A percentile compares a stretch with the other conserved stretches of the same genome.
Conservation (phyloP, 169 alveolate genomes). For the Sarcocystis neurona region DNA sequence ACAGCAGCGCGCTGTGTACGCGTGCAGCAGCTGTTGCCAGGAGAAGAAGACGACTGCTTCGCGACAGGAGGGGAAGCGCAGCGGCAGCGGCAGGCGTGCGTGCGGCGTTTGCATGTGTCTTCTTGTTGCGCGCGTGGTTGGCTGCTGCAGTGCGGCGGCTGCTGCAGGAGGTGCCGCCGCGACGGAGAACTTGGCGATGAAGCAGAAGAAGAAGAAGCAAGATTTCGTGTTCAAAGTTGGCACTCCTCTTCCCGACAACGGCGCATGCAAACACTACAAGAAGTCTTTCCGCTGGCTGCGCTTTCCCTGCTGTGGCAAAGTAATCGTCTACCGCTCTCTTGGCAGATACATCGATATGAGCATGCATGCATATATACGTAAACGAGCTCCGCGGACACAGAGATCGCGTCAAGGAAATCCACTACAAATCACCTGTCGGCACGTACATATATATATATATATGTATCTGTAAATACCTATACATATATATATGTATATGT, state of each 20-base stretch:
- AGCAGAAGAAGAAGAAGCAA: conserved; percentile 43
- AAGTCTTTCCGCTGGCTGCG: conserved; percentile 88
- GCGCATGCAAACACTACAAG: conserved; percentile 86
- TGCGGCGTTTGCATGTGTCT: neutral
- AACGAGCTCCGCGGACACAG: too few species aligned
- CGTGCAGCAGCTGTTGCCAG: neutral
- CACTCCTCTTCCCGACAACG: conserved; percentile 81
- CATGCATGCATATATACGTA: too few species aligned
- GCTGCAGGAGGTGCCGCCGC: neutral
- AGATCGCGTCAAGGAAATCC: too few species aligned
- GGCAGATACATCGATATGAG: too few species aligned
- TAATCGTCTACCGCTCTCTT: neutral
- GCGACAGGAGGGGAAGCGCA: too few species aligned
- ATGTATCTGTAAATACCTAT: too few species aligned
- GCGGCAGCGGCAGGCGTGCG: neutral
- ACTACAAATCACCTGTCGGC: too few species aligned
- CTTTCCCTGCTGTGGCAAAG: conserved; percentile 88
- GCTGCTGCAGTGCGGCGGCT: too few species aligned
- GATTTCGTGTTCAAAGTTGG: conserved; percentile 69
- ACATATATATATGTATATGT: too few species aligned
- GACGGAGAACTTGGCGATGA: neutral
- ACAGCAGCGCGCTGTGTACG: neutral
- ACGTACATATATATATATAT: too few species aligned
- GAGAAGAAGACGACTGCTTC: too few species aligned
- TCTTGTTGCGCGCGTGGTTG: neutral